Evolutionary conservation across 2,329 filamentous ascomycete species (phyloP).

Genomic region (Thermothelomyces thermophilus): DNA sequence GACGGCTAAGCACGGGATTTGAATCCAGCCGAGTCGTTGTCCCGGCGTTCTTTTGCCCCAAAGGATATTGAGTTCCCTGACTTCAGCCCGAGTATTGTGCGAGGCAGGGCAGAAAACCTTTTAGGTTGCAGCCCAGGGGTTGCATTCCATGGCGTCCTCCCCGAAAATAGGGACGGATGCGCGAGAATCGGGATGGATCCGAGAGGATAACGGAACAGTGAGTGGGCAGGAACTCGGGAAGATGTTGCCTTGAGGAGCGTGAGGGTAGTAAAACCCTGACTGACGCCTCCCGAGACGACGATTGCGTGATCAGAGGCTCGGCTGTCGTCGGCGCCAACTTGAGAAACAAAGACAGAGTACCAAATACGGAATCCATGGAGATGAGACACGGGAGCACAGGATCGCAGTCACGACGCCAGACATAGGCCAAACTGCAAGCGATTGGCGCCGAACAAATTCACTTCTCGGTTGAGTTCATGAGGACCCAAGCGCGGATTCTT

Average conservation of each 20-base stretch:
- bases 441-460: no score
- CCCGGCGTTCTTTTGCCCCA: constrained; percentile 10
- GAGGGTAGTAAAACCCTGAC: background rate
- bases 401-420: no score
- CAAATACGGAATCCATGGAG: no score
- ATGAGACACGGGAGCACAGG: no score
- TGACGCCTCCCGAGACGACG: constrained; percentile 10
- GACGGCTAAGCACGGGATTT: background rate
- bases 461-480: no score
- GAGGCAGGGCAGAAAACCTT: background rate
- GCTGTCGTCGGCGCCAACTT: constrained; percentile 9
- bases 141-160: no score
- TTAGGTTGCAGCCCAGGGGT: no score
- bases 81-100: background rate
- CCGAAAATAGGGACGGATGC: no score
- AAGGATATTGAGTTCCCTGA: background rate
- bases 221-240: background rate
- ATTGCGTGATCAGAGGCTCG: constrained; percentile 18
- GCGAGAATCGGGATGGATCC: background rate
- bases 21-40: constrained; percentile 1
- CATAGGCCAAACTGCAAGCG: no score
- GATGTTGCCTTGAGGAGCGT: background rate
- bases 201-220: background rate
- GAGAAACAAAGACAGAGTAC: background rate
- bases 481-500: no score